phyloP scores from a whole-genome alignment of 306 rosid species.

The Amphicarpaea edgeworthii region DNA sequence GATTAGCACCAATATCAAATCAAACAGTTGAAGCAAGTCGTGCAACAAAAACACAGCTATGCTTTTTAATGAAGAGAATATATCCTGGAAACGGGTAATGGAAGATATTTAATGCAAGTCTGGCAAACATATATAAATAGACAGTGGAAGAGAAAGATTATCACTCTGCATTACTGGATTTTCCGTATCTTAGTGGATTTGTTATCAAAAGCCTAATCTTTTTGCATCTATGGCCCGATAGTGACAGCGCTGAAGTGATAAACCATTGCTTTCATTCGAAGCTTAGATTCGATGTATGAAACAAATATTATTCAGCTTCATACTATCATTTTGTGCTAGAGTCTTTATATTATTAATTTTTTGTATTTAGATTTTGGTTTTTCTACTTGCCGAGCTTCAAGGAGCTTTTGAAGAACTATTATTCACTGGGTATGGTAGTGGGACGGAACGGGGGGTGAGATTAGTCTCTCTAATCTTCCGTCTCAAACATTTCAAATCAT shows the following conservation, averaged over 20 bases:
- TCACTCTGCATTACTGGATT: slow-evolving; percentile 45
- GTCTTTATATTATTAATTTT: slow-evolving; percentile 14
- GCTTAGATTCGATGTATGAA: slow-evolving; percentile 49
- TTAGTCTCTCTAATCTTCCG: too few relatives aligned
- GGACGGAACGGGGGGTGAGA: too few relatives aligned
- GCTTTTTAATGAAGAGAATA: slow-evolving; percentile 50
- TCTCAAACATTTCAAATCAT: too few relatives aligned
- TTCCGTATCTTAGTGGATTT: slow-evolving; percentile 52
- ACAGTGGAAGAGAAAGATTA: slow-evolving; percentile 42
- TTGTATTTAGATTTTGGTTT: slow-evolving; percentile 24
- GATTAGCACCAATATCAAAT: slow-evolving; percentile 40
- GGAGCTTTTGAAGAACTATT: background rate
- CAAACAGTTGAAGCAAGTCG: slow-evolving; percentile 11
- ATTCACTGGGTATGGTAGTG: too few relatives aligned
- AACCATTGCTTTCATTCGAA: slow-evolving; percentile 43
- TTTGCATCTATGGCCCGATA: slow-evolving; percentile 46
- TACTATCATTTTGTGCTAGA: slow-evolving; percentile 34
- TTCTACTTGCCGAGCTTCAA: slow-evolving; percentile 18
- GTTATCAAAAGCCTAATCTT: slow-evolving; percentile 52
- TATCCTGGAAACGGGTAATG: slow-evolving; percentile 37
- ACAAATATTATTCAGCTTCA: slow-evolving; percentile 43
- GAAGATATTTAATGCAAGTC: slow-evolving; percentile 37
- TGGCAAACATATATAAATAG: slow-evolving; percentile 52
- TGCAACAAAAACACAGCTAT: slow-evolving; percentile 23
- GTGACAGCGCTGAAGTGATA: slow-evolving; percentile 43